phyloP scores from a whole-genome alignment of 805 yeast species.

The Barnettozyma siamensis region DNA sequence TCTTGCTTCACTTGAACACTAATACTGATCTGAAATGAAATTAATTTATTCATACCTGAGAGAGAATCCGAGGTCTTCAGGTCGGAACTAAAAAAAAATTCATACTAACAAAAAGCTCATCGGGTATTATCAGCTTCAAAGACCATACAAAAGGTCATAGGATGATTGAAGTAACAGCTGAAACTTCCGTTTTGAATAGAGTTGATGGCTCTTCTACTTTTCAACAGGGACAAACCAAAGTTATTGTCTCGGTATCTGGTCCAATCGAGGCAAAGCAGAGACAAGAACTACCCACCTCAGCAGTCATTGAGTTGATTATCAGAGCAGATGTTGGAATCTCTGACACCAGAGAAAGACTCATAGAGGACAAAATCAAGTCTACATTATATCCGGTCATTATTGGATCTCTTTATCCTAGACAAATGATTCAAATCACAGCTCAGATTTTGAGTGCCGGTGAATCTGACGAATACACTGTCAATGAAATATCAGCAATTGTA shows the following conservation, averaged over 20 bases:
- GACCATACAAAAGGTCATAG: background rate
- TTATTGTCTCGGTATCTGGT: slow-evolving; percentile 78
- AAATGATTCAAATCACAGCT: slow-evolving; percentile 61
- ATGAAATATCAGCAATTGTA: slow-evolving; percentile 31
- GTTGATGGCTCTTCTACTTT: slow-evolving; percentile 81
- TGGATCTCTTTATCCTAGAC: slow-evolving; percentile 69
- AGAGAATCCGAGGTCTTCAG: too few relatives aligned
- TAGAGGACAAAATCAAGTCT: slow-evolving; percentile 66
- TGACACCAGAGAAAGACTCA: slow-evolving; percentile 63
- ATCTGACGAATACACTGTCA: slow-evolving; percentile 24
- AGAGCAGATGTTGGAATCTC: slow-evolving; percentile 77
- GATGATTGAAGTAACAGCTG: slow-evolving; percentile 9
- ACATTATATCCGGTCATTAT: slow-evolving; percentile 57
- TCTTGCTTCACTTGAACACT: too few relatives aligned
- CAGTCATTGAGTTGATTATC: slow-evolving; percentile 72
- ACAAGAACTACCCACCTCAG: slow-evolving; percentile 77
- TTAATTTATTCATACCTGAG: too few relatives aligned
- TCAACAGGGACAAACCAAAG: slow-evolving; percentile 44
- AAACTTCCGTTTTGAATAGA: slow-evolving; percentile 34
- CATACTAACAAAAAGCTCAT: background rate
- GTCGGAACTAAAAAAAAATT: background rate
- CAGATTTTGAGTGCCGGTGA: slow-evolving; percentile 57
- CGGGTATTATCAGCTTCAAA: background rate
- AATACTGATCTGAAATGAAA: too few relatives aligned
- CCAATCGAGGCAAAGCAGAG: slow-evolving; percentile 81